These are phyloP conservation scores for Apiospora marii DNA, from an alignment of 2,329 filamentous ascomycete species.

Conservation along the genomic window DNA sequence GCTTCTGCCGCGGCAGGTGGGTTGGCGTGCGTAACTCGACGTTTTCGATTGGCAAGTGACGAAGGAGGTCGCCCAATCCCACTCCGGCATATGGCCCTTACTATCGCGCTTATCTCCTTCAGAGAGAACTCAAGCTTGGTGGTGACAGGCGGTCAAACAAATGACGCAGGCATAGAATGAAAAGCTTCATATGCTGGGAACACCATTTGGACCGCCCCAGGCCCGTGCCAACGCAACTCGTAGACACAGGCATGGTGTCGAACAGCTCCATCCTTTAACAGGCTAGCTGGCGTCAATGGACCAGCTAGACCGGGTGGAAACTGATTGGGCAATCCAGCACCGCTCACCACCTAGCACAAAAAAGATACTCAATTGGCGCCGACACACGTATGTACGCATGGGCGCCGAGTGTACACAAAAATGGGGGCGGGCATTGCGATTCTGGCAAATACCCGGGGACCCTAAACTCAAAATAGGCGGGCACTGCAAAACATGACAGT, in stretches of 20 bases:
- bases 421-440: not conserved
- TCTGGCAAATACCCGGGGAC: not conserved
- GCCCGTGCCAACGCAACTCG: constrained; percentile 5
- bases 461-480: not conserved
- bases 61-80: constrained; percentile 28
- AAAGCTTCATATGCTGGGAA: not conserved
- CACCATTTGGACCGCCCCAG: constrained; percentile 9
- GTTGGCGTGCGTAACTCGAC: constrained; percentile 26
- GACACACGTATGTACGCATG: not conserved
- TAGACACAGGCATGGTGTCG: constrained; percentile 15
- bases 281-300: constrained; percentile 8
- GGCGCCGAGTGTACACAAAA: not conserved
- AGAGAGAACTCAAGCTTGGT: constrained; percentile 53
- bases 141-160: constrained; percentile 36
- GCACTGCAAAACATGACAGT: not conserved
- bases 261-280: constrained; percentile 27
- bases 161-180: not conserved
- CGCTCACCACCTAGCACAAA: not conserved
- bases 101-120: constrained; percentile 65
- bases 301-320: constrained; percentile 12
- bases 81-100: constrained; percentile 52
- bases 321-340: not conserved
- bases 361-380: not conserved
- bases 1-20: constrained; percentile 46
- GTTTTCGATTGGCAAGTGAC: constrained; percentile 10